A percentile compares a stretch with the other conserved stretches of the same genome.
These are phyloP conservation scores for Ogataea minuta DNA, from an alignment of 805 yeast genomes.

Conservation along the genomic window DNA sequence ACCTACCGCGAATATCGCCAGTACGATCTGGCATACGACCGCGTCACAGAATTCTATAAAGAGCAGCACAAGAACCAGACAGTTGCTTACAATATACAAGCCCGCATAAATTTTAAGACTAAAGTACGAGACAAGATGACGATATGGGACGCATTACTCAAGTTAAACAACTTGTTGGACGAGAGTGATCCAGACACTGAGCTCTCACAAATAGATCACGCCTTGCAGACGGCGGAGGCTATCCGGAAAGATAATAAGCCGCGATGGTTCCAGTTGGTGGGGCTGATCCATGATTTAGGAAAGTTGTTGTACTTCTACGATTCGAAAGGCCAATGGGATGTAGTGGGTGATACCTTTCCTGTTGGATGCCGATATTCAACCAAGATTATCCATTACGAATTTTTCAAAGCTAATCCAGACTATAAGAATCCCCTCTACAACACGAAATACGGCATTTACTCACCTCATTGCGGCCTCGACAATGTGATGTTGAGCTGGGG, in stretches of 20 bases:
- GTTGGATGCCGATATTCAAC: constrained; percentile 67
- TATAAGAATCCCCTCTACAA: constrained; percentile 60
- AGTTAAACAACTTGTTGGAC: constrained; percentile 59
- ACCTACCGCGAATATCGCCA: constrained; percentile 49
- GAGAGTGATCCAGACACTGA: constrained; percentile 78
- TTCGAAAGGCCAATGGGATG: constrained; percentile 78
- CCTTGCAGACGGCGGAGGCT: constrained; percentile 74
- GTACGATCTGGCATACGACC: constrained; percentile 64
- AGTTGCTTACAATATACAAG: constrained; percentile 69
- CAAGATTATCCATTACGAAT: constrained; percentile 58
- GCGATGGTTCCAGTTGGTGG: constrained; percentile 74
- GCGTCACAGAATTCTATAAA: constrained; percentile 63
- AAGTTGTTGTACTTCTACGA: constrained; percentile 67
- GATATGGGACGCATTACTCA: constrained; percentile 68
- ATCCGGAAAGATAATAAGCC: constrained; percentile 66
- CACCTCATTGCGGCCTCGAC: constrained; percentile 62
- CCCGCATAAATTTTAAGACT: constrained; percentile 67
- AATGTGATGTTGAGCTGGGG: constrained; percentile 78
- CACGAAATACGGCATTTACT: constrained; percentile 64
- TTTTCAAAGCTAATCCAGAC: constrained; percentile 61
- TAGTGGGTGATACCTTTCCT: constrained; percentile 76
- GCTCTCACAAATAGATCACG: constrained; percentile 71
- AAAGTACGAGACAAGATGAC: constrained; percentile 65
- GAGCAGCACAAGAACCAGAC: constrained; percentile 72
- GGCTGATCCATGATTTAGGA: constrained; percentile 70